Percentiles rank a stretch among this genome's conserved stretches.
These are phyloP conservation scores for Xylaria bambusicola DNA, from an alignment of 495 filamentous ascomycete species.

Conservation along the genomic window DNA sequence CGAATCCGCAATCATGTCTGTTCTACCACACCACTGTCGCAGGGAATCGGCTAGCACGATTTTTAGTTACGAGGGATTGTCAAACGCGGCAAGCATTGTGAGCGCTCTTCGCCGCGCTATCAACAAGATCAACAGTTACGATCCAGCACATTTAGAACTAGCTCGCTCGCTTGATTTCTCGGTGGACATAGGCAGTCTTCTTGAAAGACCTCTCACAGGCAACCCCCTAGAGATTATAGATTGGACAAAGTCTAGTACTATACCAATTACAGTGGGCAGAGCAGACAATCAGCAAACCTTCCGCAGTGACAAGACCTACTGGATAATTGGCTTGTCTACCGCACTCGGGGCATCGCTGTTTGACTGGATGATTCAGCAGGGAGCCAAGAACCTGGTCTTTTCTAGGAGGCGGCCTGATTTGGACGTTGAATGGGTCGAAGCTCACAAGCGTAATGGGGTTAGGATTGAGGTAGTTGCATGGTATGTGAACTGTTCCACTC, in stretches of 20 bases:
- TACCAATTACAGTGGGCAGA: conserved; percentile 15
- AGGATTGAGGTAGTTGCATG: conserved; percentile 12
- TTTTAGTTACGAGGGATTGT: too few relatives aligned
- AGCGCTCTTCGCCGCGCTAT: too few relatives aligned
- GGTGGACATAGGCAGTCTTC: too few relatives aligned
- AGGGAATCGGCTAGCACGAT: too few relatives aligned
- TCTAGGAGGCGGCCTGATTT: conserved; percentile 48
- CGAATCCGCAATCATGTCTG: too few relatives aligned
- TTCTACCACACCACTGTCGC: too few relatives aligned
- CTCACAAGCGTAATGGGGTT: conserved; percentile 21
- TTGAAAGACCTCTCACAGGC: too few relatives aligned
- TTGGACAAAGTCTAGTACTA: conserved; percentile 4
- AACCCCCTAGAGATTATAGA: conserved; percentile 18
- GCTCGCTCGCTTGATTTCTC: too few relatives aligned
- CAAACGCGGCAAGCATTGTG: too few relatives aligned
- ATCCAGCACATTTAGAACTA: too few relatives aligned
- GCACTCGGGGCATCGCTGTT: conserved; percentile 46
- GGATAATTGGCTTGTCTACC: conserved; percentile 47
- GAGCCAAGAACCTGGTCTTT: conserved; percentile 44
- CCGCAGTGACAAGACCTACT: conserved; percentile 42
- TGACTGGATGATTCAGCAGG: conserved; percentile 48
- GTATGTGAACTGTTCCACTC: too few relatives aligned
- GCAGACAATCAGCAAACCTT: conserved; percentile 16
- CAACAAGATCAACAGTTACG: too few relatives aligned
- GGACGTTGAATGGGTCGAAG: conserved; percentile 37